Percentiles rank a stretch among this genome's conserved stretches.
Conservation (phyloP, 371 early-diverging fungal genomes). For the Funneliformis caledonium region DNA sequence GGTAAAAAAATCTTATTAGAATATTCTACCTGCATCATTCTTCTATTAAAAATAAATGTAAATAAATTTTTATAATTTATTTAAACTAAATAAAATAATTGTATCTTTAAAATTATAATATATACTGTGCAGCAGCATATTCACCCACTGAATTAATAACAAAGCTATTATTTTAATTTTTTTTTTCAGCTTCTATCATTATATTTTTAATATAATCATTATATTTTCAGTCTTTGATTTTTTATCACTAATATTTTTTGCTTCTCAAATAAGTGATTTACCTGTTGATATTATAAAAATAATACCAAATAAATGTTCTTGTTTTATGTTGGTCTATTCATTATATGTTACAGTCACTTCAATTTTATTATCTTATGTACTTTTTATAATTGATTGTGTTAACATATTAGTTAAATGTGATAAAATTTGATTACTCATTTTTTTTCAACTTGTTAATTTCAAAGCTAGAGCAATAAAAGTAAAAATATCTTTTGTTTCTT, state of each 20-base stretch:
- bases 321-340: neutral
- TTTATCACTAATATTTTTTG: neutral
- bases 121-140: neutral
- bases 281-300: conserved; percentile 5
- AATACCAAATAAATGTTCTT: conserved; percentile 14
- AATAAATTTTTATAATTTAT: neutral
- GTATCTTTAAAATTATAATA: neutral
- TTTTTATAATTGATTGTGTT: neutral
- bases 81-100: neutral
- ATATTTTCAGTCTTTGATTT: neutral
- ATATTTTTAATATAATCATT: neutral
- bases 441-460: no score
- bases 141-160: neutral
- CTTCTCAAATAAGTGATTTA: neutral
- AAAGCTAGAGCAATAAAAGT: no score
- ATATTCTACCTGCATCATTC: neutral
- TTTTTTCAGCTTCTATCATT: neutral
- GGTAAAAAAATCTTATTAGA: neutral
- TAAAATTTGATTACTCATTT: neutral
- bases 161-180: neutral
- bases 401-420: neutral
- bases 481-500: no score
- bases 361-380: conserved; percentile 3
- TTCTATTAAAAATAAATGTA: conserved; percentile 1
- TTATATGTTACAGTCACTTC: conserved; percentile 14